Evolutionary conservation across 192 early-diverging fungal genomes (phyloP).

Genomic region (Coemansia asiatica): DNA sequence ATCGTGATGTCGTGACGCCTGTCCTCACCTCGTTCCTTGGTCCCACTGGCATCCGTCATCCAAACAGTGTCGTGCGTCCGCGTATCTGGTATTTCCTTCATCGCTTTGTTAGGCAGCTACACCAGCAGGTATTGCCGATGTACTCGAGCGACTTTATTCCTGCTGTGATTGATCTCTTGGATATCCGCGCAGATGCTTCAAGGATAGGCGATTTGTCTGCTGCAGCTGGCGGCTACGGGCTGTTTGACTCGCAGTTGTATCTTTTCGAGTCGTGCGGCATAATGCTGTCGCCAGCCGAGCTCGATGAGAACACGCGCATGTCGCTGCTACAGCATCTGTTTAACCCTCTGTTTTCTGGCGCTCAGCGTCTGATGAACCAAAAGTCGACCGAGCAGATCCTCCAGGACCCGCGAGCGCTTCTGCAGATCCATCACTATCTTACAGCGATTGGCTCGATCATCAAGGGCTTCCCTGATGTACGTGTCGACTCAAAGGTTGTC

Average conservation of each 20-base stretch:
- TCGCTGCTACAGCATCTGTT: conserved; percentile 69
- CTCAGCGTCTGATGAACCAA: conserved; percentile 69
- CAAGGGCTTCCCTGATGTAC: conserved; percentile 70
- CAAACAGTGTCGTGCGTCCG: conserved; percentile 65
- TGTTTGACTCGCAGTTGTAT: conserved; percentile 82
- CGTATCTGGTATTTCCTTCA: conserved; percentile 88
- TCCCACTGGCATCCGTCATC: conserved; percentile 71
- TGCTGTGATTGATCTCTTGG: conserved; percentile 64
- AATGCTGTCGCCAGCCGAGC: conserved; percentile 76
- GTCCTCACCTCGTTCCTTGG: conserved; percentile 48
- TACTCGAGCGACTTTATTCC: conserved; percentile 55
- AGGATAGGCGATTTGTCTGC: conserved; percentile 14
- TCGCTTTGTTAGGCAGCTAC: conserved; percentile 74
- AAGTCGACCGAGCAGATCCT: conserved; percentile 54
- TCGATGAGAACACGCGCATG: conserved; percentile 69
- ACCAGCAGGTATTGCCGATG: conserved; percentile 27
- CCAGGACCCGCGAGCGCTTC: conserved; percentile 67
- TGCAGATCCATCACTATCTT: conserved; percentile 80
- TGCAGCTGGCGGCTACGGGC: conserved; percentile 39
- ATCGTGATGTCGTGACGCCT: conserved; percentile 31
- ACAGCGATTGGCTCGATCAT: conserved; percentile 80
- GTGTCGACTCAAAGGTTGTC: conserved; percentile 39
- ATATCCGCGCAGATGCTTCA: conserved; percentile 64
- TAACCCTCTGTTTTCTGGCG: conserved; percentile 72
- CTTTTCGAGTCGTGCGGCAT: conserved; percentile 92